These are phyloP conservation scores for Backusella psychrophila DNA, from an alignment of 192 early-diverging fungal species.

Conservation along the genomic window DNA sequence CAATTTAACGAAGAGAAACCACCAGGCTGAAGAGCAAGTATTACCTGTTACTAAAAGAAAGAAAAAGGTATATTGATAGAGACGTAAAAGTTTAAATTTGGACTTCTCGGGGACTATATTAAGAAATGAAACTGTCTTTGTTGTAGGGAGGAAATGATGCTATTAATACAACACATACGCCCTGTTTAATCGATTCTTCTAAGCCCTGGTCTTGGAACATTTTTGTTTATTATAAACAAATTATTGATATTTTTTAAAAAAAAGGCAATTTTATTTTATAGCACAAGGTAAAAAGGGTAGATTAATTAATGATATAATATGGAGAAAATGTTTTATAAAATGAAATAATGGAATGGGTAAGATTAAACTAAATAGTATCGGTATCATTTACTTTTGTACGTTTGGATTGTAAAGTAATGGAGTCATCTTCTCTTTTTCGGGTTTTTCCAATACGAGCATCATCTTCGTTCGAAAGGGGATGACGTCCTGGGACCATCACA, in stretches of 20 bases:
- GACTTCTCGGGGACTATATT: background rate
- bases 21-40: no score
- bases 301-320: background rate
- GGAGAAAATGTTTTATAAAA: background rate
- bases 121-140: background rate
- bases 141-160: background rate
- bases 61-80: no score
- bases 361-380: background rate
- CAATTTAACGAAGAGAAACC: no score
- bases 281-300: background rate
- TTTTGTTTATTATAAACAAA: background rate
- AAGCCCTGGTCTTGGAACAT: background rate
- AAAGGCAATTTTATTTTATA: background rate
- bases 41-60: no score
- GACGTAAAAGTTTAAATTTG: no score
- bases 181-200: background rate
- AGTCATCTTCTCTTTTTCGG: background rate
- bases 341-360: background rate
- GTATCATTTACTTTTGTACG: conserved; percentile 4
- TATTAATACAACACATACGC: background rate
- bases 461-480: background rate
- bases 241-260: background rate
- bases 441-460: background rate
- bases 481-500: conserved; percentile 11
- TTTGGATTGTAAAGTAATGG: background rate